A percentile compares a stretch with the other conserved stretches of the same genome.
Evolutionary conservation across 208 protist genomes (phyloP).

Genomic region (Leishmania gerbilli): DNA sequence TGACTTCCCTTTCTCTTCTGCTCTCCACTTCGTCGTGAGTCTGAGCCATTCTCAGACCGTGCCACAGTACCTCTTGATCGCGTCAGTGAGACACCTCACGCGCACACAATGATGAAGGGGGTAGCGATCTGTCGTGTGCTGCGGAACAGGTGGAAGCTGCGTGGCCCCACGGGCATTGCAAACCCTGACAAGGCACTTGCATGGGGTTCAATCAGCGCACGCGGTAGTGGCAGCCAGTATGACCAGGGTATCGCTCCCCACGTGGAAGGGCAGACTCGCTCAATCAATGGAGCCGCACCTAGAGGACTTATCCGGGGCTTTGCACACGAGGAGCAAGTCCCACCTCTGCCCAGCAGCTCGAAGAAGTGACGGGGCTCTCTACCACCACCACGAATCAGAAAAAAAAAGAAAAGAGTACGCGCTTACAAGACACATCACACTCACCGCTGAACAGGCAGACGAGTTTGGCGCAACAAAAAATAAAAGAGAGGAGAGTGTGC

Average conservation of each 20-base stretch:
- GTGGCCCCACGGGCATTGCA: neutral
- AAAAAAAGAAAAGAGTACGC: neutral
- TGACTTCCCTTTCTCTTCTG: neutral
- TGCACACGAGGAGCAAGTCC: constrained; percentile 21
- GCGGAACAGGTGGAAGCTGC: constrained; percentile 20
- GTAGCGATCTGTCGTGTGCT: neutral
- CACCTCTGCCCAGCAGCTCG: constrained; percentile 15
- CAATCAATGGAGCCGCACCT: constrained; percentile 19
- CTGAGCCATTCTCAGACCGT: neutral
- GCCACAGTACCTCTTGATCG: neutral
- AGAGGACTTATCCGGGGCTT: constrained; percentile 35
- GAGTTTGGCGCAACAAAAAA: too few species aligned
- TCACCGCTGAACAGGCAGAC: neutral
- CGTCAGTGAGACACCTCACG: neutral
- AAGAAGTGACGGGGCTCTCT: neutral
- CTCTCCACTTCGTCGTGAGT: neutral
- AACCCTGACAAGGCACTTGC: constrained; percentile 2
- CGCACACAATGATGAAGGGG: neutral
- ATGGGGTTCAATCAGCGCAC: constrained; percentile 43
- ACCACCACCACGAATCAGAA: neutral
- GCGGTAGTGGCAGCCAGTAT: constrained; percentile 17
- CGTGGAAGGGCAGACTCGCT: constrained; percentile 14
- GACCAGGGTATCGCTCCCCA: constrained; percentile 21
- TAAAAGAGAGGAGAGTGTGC: neutral
- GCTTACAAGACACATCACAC: neutral